Evolutionary conservation across 202 grass and related monocot species (phyloP), one percentile per base, ranked within the genome.

Genomic region (Hordeum pubiflorum): DNA sequence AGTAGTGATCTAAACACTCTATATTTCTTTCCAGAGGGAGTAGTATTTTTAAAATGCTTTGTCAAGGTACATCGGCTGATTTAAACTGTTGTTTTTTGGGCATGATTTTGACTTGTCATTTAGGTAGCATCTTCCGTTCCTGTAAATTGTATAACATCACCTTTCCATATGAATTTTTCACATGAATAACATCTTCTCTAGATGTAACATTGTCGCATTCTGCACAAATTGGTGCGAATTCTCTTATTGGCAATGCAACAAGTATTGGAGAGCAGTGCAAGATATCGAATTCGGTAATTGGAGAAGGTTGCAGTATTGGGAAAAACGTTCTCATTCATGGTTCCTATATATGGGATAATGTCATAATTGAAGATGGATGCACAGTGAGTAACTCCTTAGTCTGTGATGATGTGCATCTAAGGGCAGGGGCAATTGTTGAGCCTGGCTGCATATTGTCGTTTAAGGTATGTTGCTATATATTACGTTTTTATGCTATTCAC

Each of bases 391-490:
- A 99, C 81, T 91, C 96, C 2, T 59, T 99, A 84, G 75, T 99
- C 66, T 91, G 90, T 76, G 92, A 95, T 79, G 83, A 85, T 54
- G 96, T 90, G 56, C 88, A 95, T 89, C 84, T 95, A 83, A 89
- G 65, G 78, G 50, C 88, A 31, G 90, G 92, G 58, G 92, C 86
- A 38, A 58, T 87, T 86, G 79, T 95, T 64, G 96, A 93, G 78
- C 86, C 92, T 76, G 96, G 96, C 33, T 88, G 91, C 29, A 85
- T 99, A 91, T 77, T 99, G 20, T 99, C 96, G 60, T 99, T 99
- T 67, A 95, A 99, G 91, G 96, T 90, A 78, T 26, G 41, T 23
- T 65, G 44, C 46, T 79, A 69, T 60, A 73, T 75, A 67, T 85
- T 15, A 70, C 15, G 59, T 72, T 80, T 34, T 20, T 29, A 62